Evolutionary conservation across 371 early-diverging fungal genomes (phyloP).

Genomic region (Apophysomyces sp.): DNA sequence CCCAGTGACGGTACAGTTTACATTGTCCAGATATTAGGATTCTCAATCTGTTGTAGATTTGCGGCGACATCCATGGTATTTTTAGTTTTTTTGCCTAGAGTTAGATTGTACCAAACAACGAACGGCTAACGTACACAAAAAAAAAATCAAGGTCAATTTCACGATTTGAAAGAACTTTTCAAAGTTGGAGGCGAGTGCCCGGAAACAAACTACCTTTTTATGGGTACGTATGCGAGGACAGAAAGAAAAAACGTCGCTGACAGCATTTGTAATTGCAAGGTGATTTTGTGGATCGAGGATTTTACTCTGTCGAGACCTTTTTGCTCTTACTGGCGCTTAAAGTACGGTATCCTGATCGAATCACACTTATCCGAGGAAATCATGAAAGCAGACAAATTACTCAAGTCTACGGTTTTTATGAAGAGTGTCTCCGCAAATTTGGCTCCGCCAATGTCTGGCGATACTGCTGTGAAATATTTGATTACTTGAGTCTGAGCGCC

Average conservation of each 20-base stretch:
- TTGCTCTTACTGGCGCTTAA: conserved; percentile 97
- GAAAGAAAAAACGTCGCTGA: not conserved
- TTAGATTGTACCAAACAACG: not conserved
- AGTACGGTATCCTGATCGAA: conserved; percentile 93
- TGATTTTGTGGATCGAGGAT: conserved; percentile 99
- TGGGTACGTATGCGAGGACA: conserved; percentile 66
- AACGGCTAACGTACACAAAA: not conserved
- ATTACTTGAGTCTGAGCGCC: conserved; percentile 93
- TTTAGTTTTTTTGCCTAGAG: not conserved
- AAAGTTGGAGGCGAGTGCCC: conserved; percentile 96
- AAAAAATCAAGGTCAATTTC: conserved; percentile 78
- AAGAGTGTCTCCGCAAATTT: conserved; percentile 98
- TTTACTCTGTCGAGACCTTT: conserved; percentile 98
- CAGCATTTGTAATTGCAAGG: conserved; percentile 49
- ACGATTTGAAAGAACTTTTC: conserved; percentile 95
- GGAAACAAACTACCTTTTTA: conserved; percentile 95
- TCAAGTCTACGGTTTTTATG: conserved; percentile 99
- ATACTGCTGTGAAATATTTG: conserved; percentile 98
- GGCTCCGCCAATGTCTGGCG: conserved; percentile 98
- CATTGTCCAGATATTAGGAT: not conserved
- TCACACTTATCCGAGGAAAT: conserved; percentile 98
- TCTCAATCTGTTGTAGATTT: conserved; percentile 66
- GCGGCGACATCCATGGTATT: conserved; percentile 96
- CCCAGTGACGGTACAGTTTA: conserved; percentile 85
- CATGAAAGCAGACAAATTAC: conserved; percentile 99